These are phyloP conservation scores for Trichoderma asperelloides DNA, from an alignment of 495 filamentous ascomycete species.

Conservation along the genomic window DNA sequence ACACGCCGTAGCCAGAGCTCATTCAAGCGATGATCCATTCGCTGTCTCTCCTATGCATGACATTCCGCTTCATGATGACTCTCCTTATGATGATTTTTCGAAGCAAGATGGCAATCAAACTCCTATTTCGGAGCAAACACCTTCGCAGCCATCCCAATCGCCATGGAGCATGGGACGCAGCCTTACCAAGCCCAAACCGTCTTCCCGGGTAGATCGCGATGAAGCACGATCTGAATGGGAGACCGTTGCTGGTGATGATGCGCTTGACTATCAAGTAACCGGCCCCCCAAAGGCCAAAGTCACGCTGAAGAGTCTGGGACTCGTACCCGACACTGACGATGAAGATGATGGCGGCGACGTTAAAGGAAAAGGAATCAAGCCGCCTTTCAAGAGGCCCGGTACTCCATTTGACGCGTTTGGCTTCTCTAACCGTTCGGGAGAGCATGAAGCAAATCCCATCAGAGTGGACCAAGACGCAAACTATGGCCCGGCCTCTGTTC, in stretches of 20 bases:
- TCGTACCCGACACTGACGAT: neutral
- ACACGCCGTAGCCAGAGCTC: neutral
- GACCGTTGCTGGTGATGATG: slow-evolving; percentile 1
- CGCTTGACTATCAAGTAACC: neutral
- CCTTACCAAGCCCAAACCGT: neutral
- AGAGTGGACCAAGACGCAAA: neutral
- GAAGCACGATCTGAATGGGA: slow-evolving; percentile 7
- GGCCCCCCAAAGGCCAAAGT: neutral
- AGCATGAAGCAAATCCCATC: neutral
- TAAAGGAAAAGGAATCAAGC: neutral
- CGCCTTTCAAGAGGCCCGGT: neutral
- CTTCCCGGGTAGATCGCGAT: neutral
- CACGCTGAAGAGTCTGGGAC: neutral
- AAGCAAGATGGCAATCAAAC: neutral
- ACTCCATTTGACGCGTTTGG: neutral
- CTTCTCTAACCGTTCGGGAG: neutral
- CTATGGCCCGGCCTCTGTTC: neutral
- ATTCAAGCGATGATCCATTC: neutral
- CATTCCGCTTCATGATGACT: neutral
- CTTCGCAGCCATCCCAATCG: neutral
- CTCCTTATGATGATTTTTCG: neutral
- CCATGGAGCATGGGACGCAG: neutral
- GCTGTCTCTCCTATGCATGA: neutral
- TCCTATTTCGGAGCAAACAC: neutral
- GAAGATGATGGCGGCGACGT: neutral